Percentiles rank a stretch among this genome's conserved stretches.
phyloP scores from a whole-genome alignment of 306 rosid genomes.

The Gleditsia sinensis region DNA sequence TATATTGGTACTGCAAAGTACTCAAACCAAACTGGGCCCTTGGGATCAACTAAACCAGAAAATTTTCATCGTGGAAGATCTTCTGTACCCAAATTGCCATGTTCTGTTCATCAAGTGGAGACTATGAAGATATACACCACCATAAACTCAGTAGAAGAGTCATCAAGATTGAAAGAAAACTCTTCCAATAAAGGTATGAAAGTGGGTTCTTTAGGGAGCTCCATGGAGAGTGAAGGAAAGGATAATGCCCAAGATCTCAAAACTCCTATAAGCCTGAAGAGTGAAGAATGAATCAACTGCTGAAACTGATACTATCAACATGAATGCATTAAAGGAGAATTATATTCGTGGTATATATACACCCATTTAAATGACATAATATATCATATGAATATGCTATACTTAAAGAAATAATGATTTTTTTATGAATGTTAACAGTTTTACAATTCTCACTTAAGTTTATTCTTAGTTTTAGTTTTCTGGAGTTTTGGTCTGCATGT shows the following conservation, averaged over 20 bases:
- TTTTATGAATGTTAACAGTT: too few relatives aligned
- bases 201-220: conserved; percentile 51
- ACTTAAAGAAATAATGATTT: background rate
- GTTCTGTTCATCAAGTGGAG: conserved; percentile 48
- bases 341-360: conserved; percentile 52
- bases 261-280: conserved; percentile 40
- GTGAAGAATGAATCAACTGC: conserved; percentile 78
- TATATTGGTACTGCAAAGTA: conserved; percentile 33
- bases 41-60: conserved; percentile 40
- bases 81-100: conserved; percentile 43
- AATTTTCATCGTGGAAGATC: conserved; percentile 40
- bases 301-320: conserved; percentile 74
- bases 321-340: conserved; percentile 57
- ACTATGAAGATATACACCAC: conserved; percentile 53
- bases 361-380: conserved; percentile 6
- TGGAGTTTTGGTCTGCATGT: conserved; percentile 18
- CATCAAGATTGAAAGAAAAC: conserved; percentile 53
- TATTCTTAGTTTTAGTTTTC: conserved; percentile 9
- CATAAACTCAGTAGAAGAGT: conserved; percentile 54
- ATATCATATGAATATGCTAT: conserved; percentile 9
- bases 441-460: conserved; percentile 15
- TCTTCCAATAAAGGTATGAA: conserved; percentile 40
- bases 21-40: conserved; percentile 42
- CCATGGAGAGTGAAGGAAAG: conserved; percentile 42
- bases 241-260: conserved; percentile 43